These are phyloP conservation scores for Malassezia sympodialis DNA, from an alignment of 1,284 basidiomycete species.

Conservation along the genomic window DNA sequence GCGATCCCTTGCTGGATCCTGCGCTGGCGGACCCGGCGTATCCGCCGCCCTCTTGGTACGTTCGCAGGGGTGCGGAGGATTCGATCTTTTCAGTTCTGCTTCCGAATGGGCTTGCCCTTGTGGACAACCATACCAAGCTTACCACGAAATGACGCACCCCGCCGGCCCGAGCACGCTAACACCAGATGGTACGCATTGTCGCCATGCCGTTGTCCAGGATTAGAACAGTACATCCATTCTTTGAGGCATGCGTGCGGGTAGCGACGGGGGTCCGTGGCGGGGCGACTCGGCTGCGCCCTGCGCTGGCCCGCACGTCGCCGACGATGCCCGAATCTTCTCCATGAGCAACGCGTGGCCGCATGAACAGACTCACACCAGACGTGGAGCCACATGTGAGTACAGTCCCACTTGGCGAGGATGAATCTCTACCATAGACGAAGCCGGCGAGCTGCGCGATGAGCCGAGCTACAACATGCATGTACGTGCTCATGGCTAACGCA, in stretches of 20 bases:
- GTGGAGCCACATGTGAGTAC: not conserved
- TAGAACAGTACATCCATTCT: slow-evolving; percentile 22
- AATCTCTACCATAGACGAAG: slow-evolving; percentile 18
- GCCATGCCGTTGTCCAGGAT: slow-evolving; percentile 15
- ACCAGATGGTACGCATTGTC: slow-evolving; percentile 3
- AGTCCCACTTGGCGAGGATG: slow-evolving; percentile 4
- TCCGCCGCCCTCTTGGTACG: slow-evolving; percentile 6
- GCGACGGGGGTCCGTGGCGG: slow-evolving; percentile 8
- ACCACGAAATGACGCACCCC: slow-evolving; percentile 17
- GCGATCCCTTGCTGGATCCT: slow-evolving; percentile 9
- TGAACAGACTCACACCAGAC: not conserved
- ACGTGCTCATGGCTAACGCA: slow-evolving; percentile 3
- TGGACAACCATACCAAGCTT: slow-evolving; percentile 21
- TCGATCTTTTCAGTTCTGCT: slow-evolving; percentile 19
- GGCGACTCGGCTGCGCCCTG: slow-evolving; percentile 14
- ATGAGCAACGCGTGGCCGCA: slow-evolving; percentile 8
- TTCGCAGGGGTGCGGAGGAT: slow-evolving; percentile 13
- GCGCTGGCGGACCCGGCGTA: slow-evolving; percentile 9
- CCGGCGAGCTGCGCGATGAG: slow-evolving; percentile 17
- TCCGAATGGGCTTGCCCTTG: slow-evolving; percentile 15
- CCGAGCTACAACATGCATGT: slow-evolving; percentile 19
- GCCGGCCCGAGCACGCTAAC: not conserved
- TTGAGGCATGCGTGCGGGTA: slow-evolving; percentile 6
- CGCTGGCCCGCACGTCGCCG: not conserved
- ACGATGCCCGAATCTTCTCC: slow-evolving; percentile 19